Base-by-base conservation (phyloP, 2,329 filamentous ascomycete species). In the Sporothrix dimorphospora region DNA sequence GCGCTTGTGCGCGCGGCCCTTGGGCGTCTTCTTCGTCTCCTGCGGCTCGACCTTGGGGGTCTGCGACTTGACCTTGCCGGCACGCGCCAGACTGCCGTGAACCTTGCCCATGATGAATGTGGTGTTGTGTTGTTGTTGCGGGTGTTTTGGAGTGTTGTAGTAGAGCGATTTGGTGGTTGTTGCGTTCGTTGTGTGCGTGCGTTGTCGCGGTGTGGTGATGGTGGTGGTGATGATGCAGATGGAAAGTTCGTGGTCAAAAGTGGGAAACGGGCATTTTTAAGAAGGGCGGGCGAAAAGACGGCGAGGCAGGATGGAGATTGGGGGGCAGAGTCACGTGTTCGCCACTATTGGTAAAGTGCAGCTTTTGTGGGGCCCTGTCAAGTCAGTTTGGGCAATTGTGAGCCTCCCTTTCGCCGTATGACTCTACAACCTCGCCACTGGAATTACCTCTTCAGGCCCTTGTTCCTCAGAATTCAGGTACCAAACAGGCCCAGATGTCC, bases 1-100 rank as follows among this genome's bases (percentile, higher is more conserved):
- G 82, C 95, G 91, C 94, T 98, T 98, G 88, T 96, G 94, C 79
- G 95, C 95, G 82, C 95, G 94, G 82, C 95, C 95, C 91, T 98
- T 98, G 83, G 95, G 94, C 80, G 87, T 89, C 92, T 98, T 98
- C 87, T 92, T 88, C 92, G 97, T 97, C 91, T 98, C 94, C 86
- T 94, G 92, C 73, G 88, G 85, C 86, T 96, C 93, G 85, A 94
- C 92, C 90, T 95, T 94, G 82, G 92, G 92, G 80, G 92, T 95
- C 86, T 95, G 93, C 87, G 93, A 95, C 92, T 97, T 97, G 91
- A 97, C 94, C 90, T 97, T 97, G 88, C 94, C 94, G 87, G 75
- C 75, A 24, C 75, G 75, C 19, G 75, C 75, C 67, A 76, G 72
- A 63, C 63, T 71, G 38, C 75, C 75, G 75, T 76, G 75, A 69